phyloP scores from a whole-genome alignment of 257 asterid genomes.

The Ophiorrhiza pumila region DNA sequence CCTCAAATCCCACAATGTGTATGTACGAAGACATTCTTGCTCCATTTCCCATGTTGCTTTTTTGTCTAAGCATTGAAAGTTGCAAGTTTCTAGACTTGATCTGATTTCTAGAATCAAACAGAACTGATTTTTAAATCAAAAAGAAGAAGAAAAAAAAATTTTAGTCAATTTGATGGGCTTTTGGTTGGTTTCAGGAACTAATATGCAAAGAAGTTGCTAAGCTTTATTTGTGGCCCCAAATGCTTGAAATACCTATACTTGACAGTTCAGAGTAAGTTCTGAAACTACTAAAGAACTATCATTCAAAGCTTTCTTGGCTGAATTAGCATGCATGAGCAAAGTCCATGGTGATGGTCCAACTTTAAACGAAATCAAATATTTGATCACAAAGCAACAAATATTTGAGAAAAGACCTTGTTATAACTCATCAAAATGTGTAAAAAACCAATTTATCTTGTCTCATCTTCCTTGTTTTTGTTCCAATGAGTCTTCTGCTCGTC shows the following conservation, averaged over 20 bases:
- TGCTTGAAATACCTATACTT: constrained; percentile 57
- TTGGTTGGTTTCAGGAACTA: constrained; percentile 45
- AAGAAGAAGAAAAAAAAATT: no score
- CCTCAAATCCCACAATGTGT: neutral
- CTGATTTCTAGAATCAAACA: neutral
- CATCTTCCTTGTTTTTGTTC: neutral
- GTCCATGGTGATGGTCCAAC: neutral
- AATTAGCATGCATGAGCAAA: constrained; percentile 1
- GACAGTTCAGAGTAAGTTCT: constrained; percentile 65
- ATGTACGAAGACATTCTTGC: neutral
- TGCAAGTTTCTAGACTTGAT: neutral
- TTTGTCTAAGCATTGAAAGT: neutral
- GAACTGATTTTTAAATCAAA: no score
- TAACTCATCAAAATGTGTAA: constrained; percentile 2
- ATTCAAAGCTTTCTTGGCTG: neutral
- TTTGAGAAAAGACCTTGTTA: neutral
- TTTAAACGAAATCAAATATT: neutral
- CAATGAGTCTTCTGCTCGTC: neutral
- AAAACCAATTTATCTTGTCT: neutral
- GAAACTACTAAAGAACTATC: neutral
- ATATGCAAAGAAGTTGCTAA: constrained; percentile 48
- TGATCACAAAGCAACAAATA: neutral
- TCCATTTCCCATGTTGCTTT: neutral
- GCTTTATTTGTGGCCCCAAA: constrained; percentile 73
- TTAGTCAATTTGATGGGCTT: neutral